Evolutionary conservation across 2,329 filamentous ascomycete genomes (phyloP).

Genomic region (Plectosphaerella plurivora): DNA sequence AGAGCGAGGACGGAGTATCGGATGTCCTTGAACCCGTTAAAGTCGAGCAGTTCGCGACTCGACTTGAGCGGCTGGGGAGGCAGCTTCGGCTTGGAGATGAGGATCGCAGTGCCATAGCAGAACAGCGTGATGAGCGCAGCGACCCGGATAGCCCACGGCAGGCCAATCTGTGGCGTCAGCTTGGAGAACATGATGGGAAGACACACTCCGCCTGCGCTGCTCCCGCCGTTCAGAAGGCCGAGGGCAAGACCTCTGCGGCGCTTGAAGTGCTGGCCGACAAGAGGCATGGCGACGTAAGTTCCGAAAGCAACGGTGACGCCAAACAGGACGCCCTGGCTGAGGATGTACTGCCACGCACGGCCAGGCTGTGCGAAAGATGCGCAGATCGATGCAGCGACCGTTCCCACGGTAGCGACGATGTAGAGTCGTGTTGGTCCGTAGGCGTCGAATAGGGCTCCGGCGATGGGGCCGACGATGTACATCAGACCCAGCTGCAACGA

Average conservation of each 20-base stretch:
- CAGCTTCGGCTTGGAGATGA: conserved; percentile 24
- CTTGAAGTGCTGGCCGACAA: conserved; percentile 31
- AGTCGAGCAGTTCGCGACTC: conserved; percentile 3
- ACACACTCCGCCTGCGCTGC: conserved; percentile 4
- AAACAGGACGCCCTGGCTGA: conserved; percentile 26
- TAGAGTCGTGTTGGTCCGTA: conserved; percentile 8
- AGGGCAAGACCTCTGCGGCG: conserved; percentile 21
- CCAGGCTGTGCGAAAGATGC: conserved; percentile 7
- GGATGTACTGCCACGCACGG: conserved; percentile 30
- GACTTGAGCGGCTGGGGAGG: conserved; percentile 5
- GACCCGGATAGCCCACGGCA: conserved; percentile 44
- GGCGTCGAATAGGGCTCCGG: conserved; percentile 34
- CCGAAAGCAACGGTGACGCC: conserved; percentile 9
- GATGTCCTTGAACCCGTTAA: conserved; percentile 5
- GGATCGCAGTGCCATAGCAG: conserved; percentile 27
- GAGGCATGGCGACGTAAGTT: conserved; percentile 6
- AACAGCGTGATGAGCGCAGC: conserved; percentile 36
- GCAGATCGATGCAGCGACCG: conserved; percentile 4
- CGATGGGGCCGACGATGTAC: conserved; percentile 30
- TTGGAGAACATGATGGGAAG: conserved; percentile 27
- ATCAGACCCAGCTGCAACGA: conserved; percentile 35
- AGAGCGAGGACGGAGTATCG: conserved; percentile 5
- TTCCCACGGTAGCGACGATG: conserved; percentile 3
- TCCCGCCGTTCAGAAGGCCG: conserved; percentile 18
- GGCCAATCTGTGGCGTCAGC: conserved; percentile 45